These are phyloP conservation scores for Aspergillus saccharolyticus DNA, from an alignment of 495 filamentous ascomycete genomes.

Conservation along the genomic window DNA sequence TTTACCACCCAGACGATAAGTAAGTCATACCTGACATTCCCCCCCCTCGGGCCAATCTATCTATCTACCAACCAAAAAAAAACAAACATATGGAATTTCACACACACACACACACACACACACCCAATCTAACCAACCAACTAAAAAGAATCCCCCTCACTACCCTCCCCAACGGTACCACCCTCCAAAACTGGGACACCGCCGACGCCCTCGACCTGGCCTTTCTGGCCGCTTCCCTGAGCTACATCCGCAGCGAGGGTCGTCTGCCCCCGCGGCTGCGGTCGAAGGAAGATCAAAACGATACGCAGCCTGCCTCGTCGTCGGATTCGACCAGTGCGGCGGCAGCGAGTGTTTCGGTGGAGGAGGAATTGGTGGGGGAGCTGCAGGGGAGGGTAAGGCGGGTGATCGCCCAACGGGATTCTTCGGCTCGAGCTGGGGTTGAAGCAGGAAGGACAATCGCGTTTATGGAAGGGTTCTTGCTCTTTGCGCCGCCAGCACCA, in stretches of 20 bases:
- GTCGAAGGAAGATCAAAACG: slow-evolving; percentile 76
- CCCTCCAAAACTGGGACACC: slow-evolving; percentile 84
- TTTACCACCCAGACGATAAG: slow-evolving; percentile 74
- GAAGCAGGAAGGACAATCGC: slow-evolving; percentile 27
- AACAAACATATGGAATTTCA: no score
- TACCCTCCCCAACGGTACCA: slow-evolving; percentile 35
- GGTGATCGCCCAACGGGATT: no score
- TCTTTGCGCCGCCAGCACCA: slow-evolving; percentile 53
- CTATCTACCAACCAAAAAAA: no score
- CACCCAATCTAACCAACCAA: background rate
- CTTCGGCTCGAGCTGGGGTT: background rate
- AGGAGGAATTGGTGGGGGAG: slow-evolving; percentile 10
- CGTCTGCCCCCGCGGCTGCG: slow-evolving; percentile 57
- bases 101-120: no score
- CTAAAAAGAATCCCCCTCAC: slow-evolving; percentile 46
- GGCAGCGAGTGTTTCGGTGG: slow-evolving; percentile 15
- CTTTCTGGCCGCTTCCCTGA: slow-evolving; percentile 55
- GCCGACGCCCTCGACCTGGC: slow-evolving; percentile 63
- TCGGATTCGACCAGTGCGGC: slow-evolving; percentile 44
- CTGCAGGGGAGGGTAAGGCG: background rate
- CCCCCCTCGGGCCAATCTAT: no score
- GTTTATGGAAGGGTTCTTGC: slow-evolving; percentile 79
- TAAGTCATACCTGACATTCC: slow-evolving; percentile 23
- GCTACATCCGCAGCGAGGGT: slow-evolving; percentile 61
- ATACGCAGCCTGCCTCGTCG: slow-evolving; percentile 32